Conservation (phyloP, 2,329 filamentous ascomycete genomes). For the Stagonosporopsis cucurbitacearum region DNA sequence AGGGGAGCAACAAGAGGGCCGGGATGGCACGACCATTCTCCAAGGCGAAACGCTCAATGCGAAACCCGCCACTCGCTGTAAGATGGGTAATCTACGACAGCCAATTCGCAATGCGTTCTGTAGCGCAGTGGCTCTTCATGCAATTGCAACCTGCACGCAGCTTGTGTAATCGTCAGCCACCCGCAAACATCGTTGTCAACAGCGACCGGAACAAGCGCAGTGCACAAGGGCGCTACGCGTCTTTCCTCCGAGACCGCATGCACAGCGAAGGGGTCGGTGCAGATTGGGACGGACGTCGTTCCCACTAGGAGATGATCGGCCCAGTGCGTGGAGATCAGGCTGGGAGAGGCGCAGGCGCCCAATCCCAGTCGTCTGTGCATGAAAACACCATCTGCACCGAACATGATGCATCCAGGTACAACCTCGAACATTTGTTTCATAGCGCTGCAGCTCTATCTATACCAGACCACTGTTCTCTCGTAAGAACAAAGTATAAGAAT, state of each 20-base stretch:
- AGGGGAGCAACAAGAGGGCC: conserved; percentile 16
- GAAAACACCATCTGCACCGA: conserved; percentile 20
- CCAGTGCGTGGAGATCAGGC: conserved; percentile 19
- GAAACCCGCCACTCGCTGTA: conserved; percentile 16
- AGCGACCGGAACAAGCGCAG: conserved; percentile 7
- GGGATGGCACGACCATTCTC: conserved; percentile 18
- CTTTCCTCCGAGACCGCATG: conserved; percentile 18
- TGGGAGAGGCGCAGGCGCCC: conserved; percentile 7
- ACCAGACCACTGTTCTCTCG: conserved; percentile 6
- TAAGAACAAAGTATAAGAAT: conserved; percentile 1
- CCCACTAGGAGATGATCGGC: conserved; percentile 25
- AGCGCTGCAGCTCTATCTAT: conserved; percentile 3
- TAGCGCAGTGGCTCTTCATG: conserved; percentile 8
- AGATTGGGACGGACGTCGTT: conserved; percentile 13
- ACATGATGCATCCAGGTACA: conserved; percentile 16
- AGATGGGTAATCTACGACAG: conserved; percentile 8
- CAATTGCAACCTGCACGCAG: not conserved
- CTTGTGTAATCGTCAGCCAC: conserved; percentile 14
- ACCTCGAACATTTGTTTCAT: conserved; percentile 25
- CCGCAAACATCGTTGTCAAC: conserved; percentile 15
- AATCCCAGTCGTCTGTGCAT: conserved; percentile 18
- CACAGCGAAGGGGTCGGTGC: conserved; percentile 19
- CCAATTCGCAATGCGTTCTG: conserved; percentile 15
- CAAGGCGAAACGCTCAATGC: conserved; percentile 19
- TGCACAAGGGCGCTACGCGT: conserved; percentile 8